A percentile compares a stretch with the other conserved stretches of the same genome.
These are phyloP conservation scores for Zygoascus bituminiphila DNA, from an alignment of 805 yeast species.

Conservation along the genomic window DNA sequence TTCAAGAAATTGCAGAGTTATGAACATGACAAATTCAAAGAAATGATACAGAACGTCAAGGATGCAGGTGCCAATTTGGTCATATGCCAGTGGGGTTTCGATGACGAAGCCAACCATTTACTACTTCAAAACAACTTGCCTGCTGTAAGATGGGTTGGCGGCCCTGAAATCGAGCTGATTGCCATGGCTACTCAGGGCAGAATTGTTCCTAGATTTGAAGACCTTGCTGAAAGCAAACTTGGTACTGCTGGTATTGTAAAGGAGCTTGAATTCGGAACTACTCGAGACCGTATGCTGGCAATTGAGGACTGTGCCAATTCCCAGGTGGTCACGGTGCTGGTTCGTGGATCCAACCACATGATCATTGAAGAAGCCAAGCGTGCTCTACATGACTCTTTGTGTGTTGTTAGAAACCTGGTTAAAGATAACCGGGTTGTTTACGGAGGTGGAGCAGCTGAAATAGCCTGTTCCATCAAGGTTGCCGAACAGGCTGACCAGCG, in stretches of 20 bases:
- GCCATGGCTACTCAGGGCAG: conserved; percentile 98
- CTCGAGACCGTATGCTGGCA: conserved; percentile 91
- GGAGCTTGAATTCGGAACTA: conserved; percentile 92
- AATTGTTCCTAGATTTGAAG: conserved; percentile 96
- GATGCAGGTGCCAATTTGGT: conserved; percentile 91
- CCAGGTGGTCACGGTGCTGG: conserved; percentile 83
- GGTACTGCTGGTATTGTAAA: conserved; percentile 81
- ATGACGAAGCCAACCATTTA: conserved; percentile 95
- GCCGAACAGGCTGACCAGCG: conserved; percentile 86
- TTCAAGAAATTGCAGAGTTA: conserved; percentile 83
- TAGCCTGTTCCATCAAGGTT: conserved; percentile 86
- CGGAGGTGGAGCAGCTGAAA: conserved; percentile 99
- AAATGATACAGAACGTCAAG: conserved; percentile 84
- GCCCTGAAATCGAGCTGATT: conserved; percentile 87
- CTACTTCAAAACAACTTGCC: conserved; percentile 81
- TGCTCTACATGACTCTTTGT: conserved; percentile 91
- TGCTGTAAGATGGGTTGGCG: conserved; percentile 99
- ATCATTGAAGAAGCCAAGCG: conserved; percentile 94
- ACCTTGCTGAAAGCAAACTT: conserved; percentile 67
- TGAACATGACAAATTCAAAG: conserved; percentile 82
- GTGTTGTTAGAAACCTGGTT: conserved; percentile 94
- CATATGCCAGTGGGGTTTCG: conserved; percentile 99
- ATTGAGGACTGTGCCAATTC: conserved; percentile 83
- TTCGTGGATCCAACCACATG: conserved; percentile 96
- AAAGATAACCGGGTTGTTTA: conserved; percentile 92